phyloP scores from a whole-genome alignment of 306 rosid species.

The Styphnolobium japonicum region DNA sequence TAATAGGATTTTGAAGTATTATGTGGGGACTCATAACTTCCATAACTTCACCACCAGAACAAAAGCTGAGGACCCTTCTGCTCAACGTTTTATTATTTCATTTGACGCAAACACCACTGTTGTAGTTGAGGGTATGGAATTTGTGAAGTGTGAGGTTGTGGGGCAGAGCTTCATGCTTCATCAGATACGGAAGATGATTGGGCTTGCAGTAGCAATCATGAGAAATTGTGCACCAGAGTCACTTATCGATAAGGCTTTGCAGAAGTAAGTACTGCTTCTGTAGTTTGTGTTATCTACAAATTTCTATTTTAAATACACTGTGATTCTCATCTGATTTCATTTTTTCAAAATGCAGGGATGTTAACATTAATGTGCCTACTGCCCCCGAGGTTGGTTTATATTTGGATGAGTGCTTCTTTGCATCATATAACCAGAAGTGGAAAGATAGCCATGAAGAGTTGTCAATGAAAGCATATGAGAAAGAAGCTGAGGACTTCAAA shows the following conservation, averaged over 20 bases:
- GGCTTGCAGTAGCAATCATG: conserved; percentile 90
- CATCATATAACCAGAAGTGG: conserved; percentile 94
- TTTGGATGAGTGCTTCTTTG: conserved; percentile 83
- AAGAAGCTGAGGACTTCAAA: conserved; percentile 80
- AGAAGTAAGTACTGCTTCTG: conserved; percentile 51
- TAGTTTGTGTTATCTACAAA: not conserved
- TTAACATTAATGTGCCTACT: conserved; percentile 80
- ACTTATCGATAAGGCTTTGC: conserved; percentile 67
- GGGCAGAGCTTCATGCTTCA: conserved; percentile 99
- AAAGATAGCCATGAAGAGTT: conserved; percentile 85
- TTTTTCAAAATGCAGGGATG: conserved; percentile 51
- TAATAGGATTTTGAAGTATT: conserved; percentile 61
- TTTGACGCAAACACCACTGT: conserved; percentile 52
- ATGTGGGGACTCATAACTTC: conserved; percentile 90
- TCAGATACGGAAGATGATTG: conserved; percentile 93
- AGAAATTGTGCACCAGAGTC: conserved; percentile 78
- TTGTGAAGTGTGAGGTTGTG: conserved; percentile 85
- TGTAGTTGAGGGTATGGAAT: conserved; percentile 66
- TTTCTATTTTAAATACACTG: conserved; percentile 11
- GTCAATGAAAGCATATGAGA: conserved; percentile 70
- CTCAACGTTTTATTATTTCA: conserved; percentile 68
- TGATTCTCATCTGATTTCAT: conserved; percentile 3
- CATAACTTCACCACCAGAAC: conserved; percentile 96
- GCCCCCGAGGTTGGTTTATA: conserved; percentile 97
- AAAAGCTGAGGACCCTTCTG: conserved; percentile 83